Evolutionary conservation across 2,329 filamentous ascomycete genomes (phyloP).

Genomic region (Trichothecium roseum): DNA sequence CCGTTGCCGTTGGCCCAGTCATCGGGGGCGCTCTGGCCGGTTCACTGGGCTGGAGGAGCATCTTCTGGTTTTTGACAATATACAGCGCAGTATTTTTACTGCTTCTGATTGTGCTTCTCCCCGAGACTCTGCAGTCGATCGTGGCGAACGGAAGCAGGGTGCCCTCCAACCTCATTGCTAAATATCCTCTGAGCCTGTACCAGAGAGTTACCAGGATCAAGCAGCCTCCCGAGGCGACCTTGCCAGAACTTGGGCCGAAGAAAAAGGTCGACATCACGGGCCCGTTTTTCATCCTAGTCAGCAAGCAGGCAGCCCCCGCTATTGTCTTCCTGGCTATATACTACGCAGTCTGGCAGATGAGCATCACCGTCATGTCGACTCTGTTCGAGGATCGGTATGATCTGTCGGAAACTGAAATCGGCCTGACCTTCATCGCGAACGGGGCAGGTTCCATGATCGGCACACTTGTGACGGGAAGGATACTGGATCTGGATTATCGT

Average conservation of each 20-base stretch:
- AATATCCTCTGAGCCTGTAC: constrained; percentile 21
- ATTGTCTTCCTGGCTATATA: constrained; percentile 37
- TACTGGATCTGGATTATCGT: constrained; percentile 41
- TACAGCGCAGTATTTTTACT: constrained; percentile 25
- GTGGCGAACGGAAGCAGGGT: constrained; percentile 16
- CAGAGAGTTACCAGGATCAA: constrained; percentile 16
- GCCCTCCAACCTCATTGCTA: constrained; percentile 3
- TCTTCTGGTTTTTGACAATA: constrained; percentile 45
- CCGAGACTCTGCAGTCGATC: constrained; percentile 18
- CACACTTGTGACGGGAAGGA: constrained; percentile 37
- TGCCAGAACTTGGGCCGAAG: neutral
- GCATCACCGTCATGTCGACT: constrained; percentile 39
- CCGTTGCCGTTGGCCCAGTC: constrained; percentile 36
- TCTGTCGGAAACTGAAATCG: constrained; percentile 32
- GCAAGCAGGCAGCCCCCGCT: constrained; percentile 29
- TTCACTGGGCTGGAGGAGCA: constrained; percentile 36
- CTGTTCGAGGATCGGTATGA: constrained; percentile 33
- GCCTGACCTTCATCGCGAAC: constrained; percentile 42
- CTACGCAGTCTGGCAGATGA: constrained; percentile 46
- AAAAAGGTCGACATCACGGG: constrained; percentile 32
- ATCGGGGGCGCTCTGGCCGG: constrained; percentile 37
- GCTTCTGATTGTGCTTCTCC: constrained; percentile 19
- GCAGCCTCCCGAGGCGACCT: constrained; percentile 6
- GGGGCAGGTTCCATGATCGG: constrained; percentile 44
- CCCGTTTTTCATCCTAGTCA: constrained; percentile 34